A percentile compares a stretch with the other conserved stretches of the same genome.
Conservation (phyloP, 495 filamentous ascomycete genomes). For the Niebla homalea region DNA sequence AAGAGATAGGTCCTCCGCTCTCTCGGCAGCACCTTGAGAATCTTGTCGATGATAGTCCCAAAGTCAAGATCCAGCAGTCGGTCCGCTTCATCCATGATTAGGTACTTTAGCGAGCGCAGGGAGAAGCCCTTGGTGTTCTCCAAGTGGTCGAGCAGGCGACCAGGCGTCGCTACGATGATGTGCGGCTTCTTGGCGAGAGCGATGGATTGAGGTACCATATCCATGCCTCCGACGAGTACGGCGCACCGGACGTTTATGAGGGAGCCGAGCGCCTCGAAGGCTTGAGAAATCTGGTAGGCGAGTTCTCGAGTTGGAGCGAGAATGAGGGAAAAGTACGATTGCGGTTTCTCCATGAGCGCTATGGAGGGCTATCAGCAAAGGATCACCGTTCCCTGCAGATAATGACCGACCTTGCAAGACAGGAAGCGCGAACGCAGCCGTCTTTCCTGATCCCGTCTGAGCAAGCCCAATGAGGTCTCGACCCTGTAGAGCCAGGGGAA, state of each 20-base stretch:
- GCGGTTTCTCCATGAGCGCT: slow-evolving; percentile 70
- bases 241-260: slow-evolving; percentile 67
- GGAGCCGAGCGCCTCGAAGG: slow-evolving; percentile 72
- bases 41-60: slow-evolving; percentile 80
- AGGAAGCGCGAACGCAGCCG: slow-evolving; percentile 78
- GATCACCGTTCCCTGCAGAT: no score
- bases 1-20: slow-evolving; percentile 78
- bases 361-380: slow-evolving; percentile 3
- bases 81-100: slow-evolving; percentile 94
- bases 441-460: slow-evolving; percentile 92
- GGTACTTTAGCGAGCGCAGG: slow-evolving; percentile 60
- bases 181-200: slow-evolving; percentile 86
- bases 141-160: slow-evolving; percentile 79
- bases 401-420: slow-evolving; percentile 51
- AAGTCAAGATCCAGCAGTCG: slow-evolving; percentile 89
- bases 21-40: slow-evolving; percentile 77
- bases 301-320: slow-evolving; percentile 87
- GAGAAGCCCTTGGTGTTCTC: slow-evolving; percentile 96
- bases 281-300: slow-evolving; percentile 75
- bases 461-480: slow-evolving; percentile 86
- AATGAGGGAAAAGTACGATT: slow-evolving; percentile 63
- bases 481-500: slow-evolving; percentile 67
- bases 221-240: slow-evolving; percentile 82
- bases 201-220: slow-evolving; percentile 83
- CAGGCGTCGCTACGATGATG: slow-evolving; percentile 73